Base-by-base conservation (phyloP, 1,139 yeast genomes). In the Suhomyces wounanorum region DNA sequence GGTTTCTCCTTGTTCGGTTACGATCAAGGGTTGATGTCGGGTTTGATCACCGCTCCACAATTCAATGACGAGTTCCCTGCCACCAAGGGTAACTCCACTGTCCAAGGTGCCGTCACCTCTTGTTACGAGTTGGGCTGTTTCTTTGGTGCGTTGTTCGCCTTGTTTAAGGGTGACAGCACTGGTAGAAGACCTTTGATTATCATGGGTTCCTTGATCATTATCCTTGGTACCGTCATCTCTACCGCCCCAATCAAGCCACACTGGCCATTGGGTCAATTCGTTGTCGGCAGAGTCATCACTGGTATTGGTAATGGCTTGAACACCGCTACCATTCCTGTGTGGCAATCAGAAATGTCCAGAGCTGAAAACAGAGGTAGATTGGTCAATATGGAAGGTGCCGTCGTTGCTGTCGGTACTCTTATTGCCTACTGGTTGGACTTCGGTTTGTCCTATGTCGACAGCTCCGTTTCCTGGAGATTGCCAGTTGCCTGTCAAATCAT, bases 21-120 rank as follows among this genome's bases (percentile, higher is more conserved):
- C 62, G 92, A 87, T 65, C 94, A 87, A 68, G 95, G 95, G 62
- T 78, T 87, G 50, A 84, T 86, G 89, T 80, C 87, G 8, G 88
- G 89, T 61, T 70, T 85, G 49, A 83, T 86, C 56, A 81, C 87
- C 21, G 87, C 87, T 49, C 70, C 69, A 0, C 79, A 82, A 57
- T 87, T 87, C 62, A 77, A 78, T 59, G 56, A 68, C 14, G 85
- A 78, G 49, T 85, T 85, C 65, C 88, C 89, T 6, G 78, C 80
- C 9, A 79, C 84, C 21, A 60, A 62, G 42, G 60, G 57, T 35
- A 60, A 59, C 43, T 61, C 63, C 45, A 66, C 63, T 45, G 70
- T 80, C 43, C 86, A 85, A 67, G 91, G 91, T 64, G 85, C 85
- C 3, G 85, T 84, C 40, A 84, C 87, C 8, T 78, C 91, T 0